These are phyloP conservation scores for Russula brevipes DNA, from an alignment of 768 basidiomycete genomes.

Conservation along the genomic window DNA sequence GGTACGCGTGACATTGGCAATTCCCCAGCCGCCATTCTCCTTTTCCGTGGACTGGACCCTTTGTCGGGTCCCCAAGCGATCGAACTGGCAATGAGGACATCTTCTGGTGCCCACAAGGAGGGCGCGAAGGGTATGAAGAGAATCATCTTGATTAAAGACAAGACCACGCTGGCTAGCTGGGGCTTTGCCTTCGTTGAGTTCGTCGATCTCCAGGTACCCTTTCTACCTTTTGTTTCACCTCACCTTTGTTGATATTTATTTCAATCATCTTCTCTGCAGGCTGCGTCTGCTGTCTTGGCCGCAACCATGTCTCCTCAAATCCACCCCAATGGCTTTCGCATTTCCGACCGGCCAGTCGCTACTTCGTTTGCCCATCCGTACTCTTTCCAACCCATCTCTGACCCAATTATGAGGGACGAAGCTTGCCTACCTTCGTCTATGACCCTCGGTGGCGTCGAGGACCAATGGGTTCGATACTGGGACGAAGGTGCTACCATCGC, in stretches of 20 bases:
- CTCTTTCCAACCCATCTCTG: constrained; percentile 79
- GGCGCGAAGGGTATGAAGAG: constrained; percentile 85
- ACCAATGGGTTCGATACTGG: constrained; percentile 83
- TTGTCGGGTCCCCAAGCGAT: constrained; percentile 86
- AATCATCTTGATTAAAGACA: constrained; percentile 86
- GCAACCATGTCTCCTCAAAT: constrained; percentile 82
- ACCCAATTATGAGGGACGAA: constrained; percentile 71
- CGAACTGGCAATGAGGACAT: constrained; percentile 72
- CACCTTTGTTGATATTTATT: constrained; percentile 21
- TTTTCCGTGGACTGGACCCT: constrained; percentile 88
- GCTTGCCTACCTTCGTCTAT: constrained; percentile 63
- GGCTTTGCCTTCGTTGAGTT: constrained; percentile 96
- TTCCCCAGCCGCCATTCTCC: constrained; percentile 70
- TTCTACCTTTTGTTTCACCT: neutral
- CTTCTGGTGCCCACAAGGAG: constrained; percentile 70
- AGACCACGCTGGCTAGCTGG: constrained; percentile 80
- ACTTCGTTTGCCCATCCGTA: constrained; percentile 90
- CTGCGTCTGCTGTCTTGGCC: constrained; percentile 75
- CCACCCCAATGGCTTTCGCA: constrained; percentile 91
- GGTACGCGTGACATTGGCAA: constrained; percentile 96
- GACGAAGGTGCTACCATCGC: constrained; percentile 78
- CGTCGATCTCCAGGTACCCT: constrained; percentile 66
- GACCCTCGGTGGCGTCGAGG: constrained; percentile 66
- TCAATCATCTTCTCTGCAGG: constrained; percentile 41
- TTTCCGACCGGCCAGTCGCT: constrained; percentile 83